These are phyloP conservation scores for Rubia peregrina DNA, from an alignment of 305 asterid species.

Conservation along the genomic window DNA sequence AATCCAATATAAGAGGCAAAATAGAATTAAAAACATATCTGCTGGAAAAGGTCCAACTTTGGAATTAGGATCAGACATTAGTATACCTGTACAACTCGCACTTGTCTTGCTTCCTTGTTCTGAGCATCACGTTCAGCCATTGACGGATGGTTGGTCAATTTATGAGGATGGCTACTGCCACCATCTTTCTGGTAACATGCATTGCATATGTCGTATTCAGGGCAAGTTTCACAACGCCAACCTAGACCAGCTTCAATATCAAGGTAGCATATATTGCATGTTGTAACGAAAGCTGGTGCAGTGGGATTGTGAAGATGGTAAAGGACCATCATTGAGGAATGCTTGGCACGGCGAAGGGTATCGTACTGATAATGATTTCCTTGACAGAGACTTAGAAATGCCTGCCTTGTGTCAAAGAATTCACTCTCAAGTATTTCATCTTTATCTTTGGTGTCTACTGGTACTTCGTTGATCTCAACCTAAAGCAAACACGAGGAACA, in stretches of 20 bases:
- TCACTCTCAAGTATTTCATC: constrained; percentile 92
- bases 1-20: neutral
- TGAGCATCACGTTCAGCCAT: constrained; percentile 75
- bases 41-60: neutral
- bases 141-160: constrained; percentile 68
- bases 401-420: constrained; percentile 97
- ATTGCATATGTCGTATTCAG: constrained; percentile 85
- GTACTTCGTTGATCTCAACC: constrained; percentile 59
- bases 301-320: constrained; percentile 99
- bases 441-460: constrained; percentile 72
- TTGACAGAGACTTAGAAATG: constrained; percentile 90
- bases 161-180: constrained; percentile 78
- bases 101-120: constrained; percentile 87
- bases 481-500: constrained; percentile 31
- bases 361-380: constrained; percentile 97
- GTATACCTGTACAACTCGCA: constrained; percentile 74
- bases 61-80: neutral
- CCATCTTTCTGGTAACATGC: constrained; percentile 84
- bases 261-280: constrained; percentile 60
- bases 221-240: constrained; percentile 97
- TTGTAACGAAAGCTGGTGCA: constrained; percentile 79
- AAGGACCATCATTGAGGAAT: constrained; percentile 97
- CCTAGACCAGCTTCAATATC: constrained; percentile 96
- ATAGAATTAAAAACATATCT: neutral
- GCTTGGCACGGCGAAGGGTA: constrained; percentile 91